Conservation (phyloP, 208 protist species). For the Naegleria lovaniensis region DNA sequence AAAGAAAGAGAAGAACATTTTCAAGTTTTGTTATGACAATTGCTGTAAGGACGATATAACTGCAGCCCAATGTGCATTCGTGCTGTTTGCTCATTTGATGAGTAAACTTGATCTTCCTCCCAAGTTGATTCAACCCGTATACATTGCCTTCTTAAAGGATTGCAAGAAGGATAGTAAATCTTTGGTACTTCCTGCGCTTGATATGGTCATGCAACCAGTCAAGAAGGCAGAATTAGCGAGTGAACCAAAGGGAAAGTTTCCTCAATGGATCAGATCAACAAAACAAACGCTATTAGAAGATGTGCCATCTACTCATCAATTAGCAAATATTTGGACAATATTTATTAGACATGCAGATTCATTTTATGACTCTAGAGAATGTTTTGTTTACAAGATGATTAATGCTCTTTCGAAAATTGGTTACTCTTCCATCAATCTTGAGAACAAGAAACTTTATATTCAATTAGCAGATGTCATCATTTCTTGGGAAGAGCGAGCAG, state of each 20-base stretch:
- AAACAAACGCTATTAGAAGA: slow-evolving; percentile 10
- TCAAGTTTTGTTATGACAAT: not conserved
- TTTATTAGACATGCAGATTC: slow-evolving; percentile 5
- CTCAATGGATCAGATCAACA: not conserved
- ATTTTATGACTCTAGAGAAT: not conserved
- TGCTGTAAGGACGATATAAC: not conserved
- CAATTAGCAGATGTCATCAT: slow-evolving; percentile 14
- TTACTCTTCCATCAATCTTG: not conserved
- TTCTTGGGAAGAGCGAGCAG: not conserved
- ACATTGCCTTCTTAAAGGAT: not conserved
- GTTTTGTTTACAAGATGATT: not conserved
- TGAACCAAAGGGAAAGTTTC: not conserved
- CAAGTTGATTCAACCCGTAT: slow-evolving; percentile 10
- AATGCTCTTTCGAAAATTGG: not conserved
- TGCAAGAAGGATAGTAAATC: slow-evolving; percentile 14
- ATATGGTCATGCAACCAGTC: slow-evolving; percentile 12
- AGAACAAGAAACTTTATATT: slow-evolving; percentile 6
- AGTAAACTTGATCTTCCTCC: not conserved
- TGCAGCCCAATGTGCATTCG: not conserved
- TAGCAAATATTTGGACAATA: not conserved
- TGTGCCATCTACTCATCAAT: not conserved
- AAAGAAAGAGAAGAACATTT: not conserved
- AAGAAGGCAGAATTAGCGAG: not conserved
- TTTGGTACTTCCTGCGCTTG: not conserved
- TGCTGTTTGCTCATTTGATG: not conserved